Percentiles rank a stretch among this genome's conserved stretches.
These are phyloP conservation scores for Cyclostephanos tholiformis DNA, from an alignment of 108 stramenopile species.

Conservation along the genomic window DNA sequence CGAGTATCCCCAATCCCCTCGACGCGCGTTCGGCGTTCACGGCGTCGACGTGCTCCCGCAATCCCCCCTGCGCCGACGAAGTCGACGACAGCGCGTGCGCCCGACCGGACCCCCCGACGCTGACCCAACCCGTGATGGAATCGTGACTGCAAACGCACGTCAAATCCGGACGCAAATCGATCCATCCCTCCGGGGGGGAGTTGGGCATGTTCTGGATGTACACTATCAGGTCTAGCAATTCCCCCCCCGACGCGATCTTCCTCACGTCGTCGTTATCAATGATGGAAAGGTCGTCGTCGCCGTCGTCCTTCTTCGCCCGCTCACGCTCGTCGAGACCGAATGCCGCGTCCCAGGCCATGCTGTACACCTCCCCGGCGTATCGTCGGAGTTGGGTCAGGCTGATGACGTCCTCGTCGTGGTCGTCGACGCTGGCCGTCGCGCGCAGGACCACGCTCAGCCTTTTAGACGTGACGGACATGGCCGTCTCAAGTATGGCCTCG, in stretches of 20 bases:
- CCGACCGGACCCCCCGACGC: conserved; percentile 57
- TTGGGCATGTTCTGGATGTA: conserved; percentile 90
- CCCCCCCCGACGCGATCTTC: conserved; percentile 36
- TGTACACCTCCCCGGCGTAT: conserved; percentile 88
- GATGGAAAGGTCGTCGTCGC: conserved; percentile 10
- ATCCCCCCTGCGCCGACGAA: conserved; percentile 59
- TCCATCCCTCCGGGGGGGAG: conserved; percentile 82
- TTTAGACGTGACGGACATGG: conserved; percentile 58
- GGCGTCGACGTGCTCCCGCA: conserved; percentile 69
- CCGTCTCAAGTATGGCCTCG: conserved; percentile 81
- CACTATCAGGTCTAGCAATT: conserved; percentile 78
- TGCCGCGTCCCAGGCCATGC: conserved; percentile 77
- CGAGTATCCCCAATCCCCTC: conserved; percentile 55
- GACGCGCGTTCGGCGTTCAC: conserved; percentile 72
- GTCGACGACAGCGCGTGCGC: conserved; percentile 16
- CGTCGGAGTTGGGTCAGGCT: conserved; percentile 71
- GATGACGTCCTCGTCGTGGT: conserved; percentile 23
- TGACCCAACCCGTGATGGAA: conserved; percentile 80
- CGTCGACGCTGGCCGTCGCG: conserved; percentile 42
- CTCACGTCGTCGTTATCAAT: background rate
- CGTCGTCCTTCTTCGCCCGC: conserved; percentile 1
- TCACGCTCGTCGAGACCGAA: conserved; percentile 43
- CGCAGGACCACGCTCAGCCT: conserved; percentile 75
- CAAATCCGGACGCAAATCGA: conserved; percentile 66
- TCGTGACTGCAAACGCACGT: conserved; percentile 77